Base-by-base conservation (phyloP, 2,329 filamentous ascomycete genomes). In the Claviceps arundinis region DNA sequence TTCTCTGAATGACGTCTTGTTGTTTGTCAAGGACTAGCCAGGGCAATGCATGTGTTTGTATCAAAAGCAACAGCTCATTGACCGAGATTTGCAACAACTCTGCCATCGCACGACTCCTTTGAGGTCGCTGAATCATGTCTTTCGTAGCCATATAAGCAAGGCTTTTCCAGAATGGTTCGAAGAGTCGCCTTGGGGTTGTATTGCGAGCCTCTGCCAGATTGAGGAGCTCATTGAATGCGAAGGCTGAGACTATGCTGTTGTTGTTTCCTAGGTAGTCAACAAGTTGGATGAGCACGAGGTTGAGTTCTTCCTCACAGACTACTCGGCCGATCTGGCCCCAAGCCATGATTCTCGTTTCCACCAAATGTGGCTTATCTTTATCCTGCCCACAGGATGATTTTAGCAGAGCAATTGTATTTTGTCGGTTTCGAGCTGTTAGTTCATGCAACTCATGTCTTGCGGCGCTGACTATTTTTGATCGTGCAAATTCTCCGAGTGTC, bases 81-180 rank as follows among this genome's bases (percentile, higher is more conserved):
- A 94, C 77, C 41, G 80, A 84, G 61, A 89, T 84, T 50, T 84
- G 82, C 40, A 96, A 74, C 34, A 97, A 69, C 57, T 95, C 89
- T 24, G 89, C 88, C 48, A 97, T 75, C 45, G 85, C 77, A 52
- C 87, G 82, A 47, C 83, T 84, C 62, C 90, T 85, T 60, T 93
- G 87, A n/a, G 93, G 91, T 47, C 85, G 80, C 47, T 79, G 76
- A 22, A 84, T 76, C 55, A 97, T 76, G 59, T 95, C 88, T 64
- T 89, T 91, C 30, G 93, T 84, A 2, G 88, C 83, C 48, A 84
- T 78, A 54, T 91, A 85, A 0, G 89, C 90, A 45, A 98, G 74
- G 34, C 80, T 91, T 57, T 82, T 81, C 90, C 91, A 97, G 65
- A 89, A 97, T 0, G 91, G 89, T 52, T 84, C 81, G 52, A 97